Percentiles rank a stretch among this genome's conserved stretches.
These are phyloP conservation scores for Cyberlindnera subsufficiens DNA, from an alignment of 805 yeast species.

Conservation along the genomic window DNA sequence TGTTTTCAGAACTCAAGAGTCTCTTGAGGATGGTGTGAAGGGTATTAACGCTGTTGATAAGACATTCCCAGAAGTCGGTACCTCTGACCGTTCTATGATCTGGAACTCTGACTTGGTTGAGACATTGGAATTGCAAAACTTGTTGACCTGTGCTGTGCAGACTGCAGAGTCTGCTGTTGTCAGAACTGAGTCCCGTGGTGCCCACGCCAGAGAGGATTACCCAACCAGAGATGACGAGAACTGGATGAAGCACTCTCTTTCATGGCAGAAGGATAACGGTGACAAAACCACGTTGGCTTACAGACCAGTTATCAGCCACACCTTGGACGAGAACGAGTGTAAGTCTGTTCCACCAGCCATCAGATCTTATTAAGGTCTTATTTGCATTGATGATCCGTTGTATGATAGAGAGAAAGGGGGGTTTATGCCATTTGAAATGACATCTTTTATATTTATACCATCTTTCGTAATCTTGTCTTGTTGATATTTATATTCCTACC, in stretches of 20 bases:
- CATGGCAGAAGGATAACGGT: constrained; percentile 78
- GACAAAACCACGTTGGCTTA: constrained; percentile 70
- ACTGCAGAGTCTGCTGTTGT: constrained; percentile 92
- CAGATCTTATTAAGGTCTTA: constrained; percentile 68
- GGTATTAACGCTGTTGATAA: constrained; percentile 72
- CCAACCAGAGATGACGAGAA: constrained; percentile 92
- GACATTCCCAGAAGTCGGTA: constrained; percentile 68
- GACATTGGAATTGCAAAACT: constrained; percentile 92
- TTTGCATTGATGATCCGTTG: neutral
- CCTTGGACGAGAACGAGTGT: constrained; percentile 90
- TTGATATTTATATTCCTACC: constrained; percentile 2
- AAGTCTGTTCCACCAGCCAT: constrained; percentile 94
- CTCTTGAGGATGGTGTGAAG: constrained; percentile 86
- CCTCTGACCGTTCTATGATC: constrained; percentile 95
- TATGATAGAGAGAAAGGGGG: neutral
- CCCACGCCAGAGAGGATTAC: constrained; percentile 97
- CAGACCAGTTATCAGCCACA: constrained; percentile 77
- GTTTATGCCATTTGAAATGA: neutral
- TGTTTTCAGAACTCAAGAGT: constrained; percentile 90
- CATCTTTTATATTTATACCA: too few species aligned
- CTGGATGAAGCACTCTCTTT: constrained; percentile 97
- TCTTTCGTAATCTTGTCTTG: neutral
- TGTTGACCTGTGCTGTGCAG: constrained; percentile 95
- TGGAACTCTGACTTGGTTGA: constrained; percentile 98
- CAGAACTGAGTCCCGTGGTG: constrained; percentile 97